Evolutionary conservation across 768 basidiomycete species (phyloP).

Genomic region (Lyophyllum decastes): DNA sequence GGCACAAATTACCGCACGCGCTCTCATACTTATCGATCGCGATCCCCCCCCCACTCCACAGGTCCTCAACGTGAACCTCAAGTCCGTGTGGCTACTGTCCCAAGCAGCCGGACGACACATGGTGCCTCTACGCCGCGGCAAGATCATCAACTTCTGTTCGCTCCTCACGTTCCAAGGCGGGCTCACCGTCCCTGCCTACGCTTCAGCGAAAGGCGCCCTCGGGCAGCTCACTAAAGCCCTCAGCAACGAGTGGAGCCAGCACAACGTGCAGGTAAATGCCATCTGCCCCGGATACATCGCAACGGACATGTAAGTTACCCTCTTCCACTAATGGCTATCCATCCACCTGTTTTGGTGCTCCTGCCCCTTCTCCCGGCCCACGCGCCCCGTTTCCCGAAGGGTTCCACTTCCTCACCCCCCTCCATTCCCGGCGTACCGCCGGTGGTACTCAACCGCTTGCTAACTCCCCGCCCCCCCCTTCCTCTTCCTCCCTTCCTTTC

Average conservation of each 20-base stretch:
- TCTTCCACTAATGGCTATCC: background rate
- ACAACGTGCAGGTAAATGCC: slow-evolving; percentile 87
- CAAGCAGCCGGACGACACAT: slow-evolving; percentile 90
- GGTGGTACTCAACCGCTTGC: too few species aligned
- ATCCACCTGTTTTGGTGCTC: background rate
- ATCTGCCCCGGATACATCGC: slow-evolving; percentile 88
- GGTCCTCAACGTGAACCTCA: slow-evolving; percentile 89
- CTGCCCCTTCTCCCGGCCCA: background rate
- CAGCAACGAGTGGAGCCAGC: slow-evolving; percentile 90
- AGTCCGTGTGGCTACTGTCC: slow-evolving; percentile 81
- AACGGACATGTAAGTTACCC: slow-evolving; percentile 74
- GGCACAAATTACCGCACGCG: background rate
- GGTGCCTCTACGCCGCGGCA: slow-evolving; percentile 66
- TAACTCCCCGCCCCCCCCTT: background rate
- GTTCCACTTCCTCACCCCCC: too few species aligned
- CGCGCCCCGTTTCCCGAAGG: background rate
- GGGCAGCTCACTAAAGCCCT: slow-evolving; percentile 87
- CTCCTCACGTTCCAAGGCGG: slow-evolving; percentile 66
- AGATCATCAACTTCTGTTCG: slow-evolving; percentile 75
- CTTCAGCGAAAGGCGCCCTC: slow-evolving; percentile 87
- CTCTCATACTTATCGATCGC: slow-evolving; percentile 1
- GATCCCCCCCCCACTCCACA: slow-evolving; percentile 26
- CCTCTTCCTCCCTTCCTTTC: background rate
- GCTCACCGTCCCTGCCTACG: slow-evolving; percentile 85
- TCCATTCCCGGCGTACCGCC: too few species aligned